These are phyloP conservation scores for Torulaspora franciscae DNA, from an alignment of 805 yeast genomes.

Conservation along the genomic window DNA sequence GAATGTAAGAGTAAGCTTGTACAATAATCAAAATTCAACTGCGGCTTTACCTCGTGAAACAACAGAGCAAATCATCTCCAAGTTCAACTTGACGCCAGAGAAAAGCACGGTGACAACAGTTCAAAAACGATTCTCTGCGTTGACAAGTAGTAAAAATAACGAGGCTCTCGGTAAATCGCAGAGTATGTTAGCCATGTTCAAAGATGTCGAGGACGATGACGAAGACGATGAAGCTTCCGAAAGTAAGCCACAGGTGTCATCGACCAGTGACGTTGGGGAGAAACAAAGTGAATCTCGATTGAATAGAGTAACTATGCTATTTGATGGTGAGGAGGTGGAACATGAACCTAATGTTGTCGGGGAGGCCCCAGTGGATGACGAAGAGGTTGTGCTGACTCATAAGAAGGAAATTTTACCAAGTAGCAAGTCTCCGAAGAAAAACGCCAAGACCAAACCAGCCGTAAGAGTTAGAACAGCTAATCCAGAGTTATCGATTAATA, in stretches of 20 bases:
- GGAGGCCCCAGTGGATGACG: not conserved
- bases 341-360: not conserved
- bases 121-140: constrained; percentile 26
- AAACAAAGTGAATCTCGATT: constrained; percentile 9
- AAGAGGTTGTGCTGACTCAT: constrained; percentile 1
- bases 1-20: constrained; percentile 33
- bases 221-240: constrained; percentile 2
- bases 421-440: not conserved
- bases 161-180: constrained; percentile 16
- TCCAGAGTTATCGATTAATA: not conserved
- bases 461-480: constrained; percentile 1
- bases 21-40: constrained; percentile 18
- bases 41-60: constrained; percentile 30
- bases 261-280: constrained; percentile 3
- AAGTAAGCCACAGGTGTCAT: not conserved
- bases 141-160: constrained; percentile 10
- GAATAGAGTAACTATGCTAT: constrained; percentile 31
- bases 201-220: constrained; percentile 31
- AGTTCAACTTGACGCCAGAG: constrained; percentile 31
- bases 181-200: constrained; percentile 30
- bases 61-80: constrained; percentile 34
- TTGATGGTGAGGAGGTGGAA: constrained; percentile 19
- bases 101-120: constrained; percentile 13
- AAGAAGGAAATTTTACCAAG: not conserved
- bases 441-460: constrained; percentile 2